Conservation (phyloP, 176 grass and related monocot genomes). For the Aechmea fasciata region DNA sequence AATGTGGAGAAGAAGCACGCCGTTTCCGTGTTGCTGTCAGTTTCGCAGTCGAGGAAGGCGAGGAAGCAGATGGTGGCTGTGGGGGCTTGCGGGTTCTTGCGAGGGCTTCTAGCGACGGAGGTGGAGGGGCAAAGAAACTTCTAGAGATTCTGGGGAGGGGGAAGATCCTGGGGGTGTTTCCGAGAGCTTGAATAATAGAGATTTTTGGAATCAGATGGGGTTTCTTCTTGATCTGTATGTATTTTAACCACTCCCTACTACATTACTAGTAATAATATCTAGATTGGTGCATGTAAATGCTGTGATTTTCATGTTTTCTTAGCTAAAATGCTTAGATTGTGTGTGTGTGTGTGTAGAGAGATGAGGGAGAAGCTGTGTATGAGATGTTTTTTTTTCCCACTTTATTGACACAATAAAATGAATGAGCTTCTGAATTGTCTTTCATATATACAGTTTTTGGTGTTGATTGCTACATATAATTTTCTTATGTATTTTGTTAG, state of each 20-base stretch:
- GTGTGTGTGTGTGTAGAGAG: not conserved
- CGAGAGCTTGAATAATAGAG: slow-evolving; percentile 40
- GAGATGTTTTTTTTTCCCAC: not conserved
- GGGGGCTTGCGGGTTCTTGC: slow-evolving; percentile 69
- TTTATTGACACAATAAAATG: not conserved
- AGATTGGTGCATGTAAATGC: not conserved
- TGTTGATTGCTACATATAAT: too few species aligned
- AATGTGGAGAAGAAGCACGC: slow-evolving; percentile 44
- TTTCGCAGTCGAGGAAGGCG: slow-evolving; percentile 50
- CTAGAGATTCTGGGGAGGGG: slow-evolving; percentile 58
- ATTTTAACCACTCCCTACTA: slow-evolving; percentile 2
- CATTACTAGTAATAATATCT: not conserved
- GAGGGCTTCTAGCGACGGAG: slow-evolving; percentile 36
- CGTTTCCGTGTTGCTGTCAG: slow-evolving; percentile 35
- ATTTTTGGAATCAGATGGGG: slow-evolving; percentile 8
- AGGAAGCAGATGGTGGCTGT: slow-evolving; percentile 80
- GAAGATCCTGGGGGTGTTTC: slow-evolving; percentile 80
- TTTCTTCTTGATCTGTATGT: slow-evolving; percentile 26
- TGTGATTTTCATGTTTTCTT: not conserved
- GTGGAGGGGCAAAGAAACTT: slow-evolving; percentile 72
- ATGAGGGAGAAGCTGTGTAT: not conserved
- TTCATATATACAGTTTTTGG: not conserved
- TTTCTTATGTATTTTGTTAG: not conserved
- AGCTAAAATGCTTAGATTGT: not conserved
- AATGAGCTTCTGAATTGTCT: not conserved